Percentiles rank a stretch among this genome's conserved stretches.
Conservation (phyloP, 208 protist genomes). For the Leishmania mexicana region DNA sequence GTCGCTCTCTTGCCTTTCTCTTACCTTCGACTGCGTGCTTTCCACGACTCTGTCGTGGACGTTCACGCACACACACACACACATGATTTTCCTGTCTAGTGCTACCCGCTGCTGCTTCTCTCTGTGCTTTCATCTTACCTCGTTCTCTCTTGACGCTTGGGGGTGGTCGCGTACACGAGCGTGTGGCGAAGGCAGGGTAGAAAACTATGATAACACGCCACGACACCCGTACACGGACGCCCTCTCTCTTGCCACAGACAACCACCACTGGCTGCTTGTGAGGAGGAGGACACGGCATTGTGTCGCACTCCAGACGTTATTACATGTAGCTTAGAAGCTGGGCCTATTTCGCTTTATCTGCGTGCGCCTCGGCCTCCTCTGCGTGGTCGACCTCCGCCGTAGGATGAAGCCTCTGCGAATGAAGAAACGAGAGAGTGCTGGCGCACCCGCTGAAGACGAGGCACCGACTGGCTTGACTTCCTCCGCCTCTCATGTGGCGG, state of each 20-base stretch:
- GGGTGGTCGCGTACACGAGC: background rate
- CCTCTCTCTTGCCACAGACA: background rate
- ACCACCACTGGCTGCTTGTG: background rate
- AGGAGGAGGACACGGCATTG: background rate
- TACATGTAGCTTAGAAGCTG: background rate
- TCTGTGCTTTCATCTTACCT: background rate
- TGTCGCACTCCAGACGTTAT: background rate
- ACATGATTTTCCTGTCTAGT: background rate
- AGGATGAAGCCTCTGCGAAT: conserved; percentile 16
- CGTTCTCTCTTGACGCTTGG: background rate
- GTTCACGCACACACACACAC: background rate
- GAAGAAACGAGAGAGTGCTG: conserved; percentile 9
- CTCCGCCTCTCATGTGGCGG: background rate
- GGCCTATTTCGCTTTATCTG: background rate
- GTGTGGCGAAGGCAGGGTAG: background rate
- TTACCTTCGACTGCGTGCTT: background rate
- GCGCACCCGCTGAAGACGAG: background rate
- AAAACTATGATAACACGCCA: background rate
- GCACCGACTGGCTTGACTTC: background rate
- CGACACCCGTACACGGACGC: background rate
- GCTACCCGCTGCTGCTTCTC: background rate
- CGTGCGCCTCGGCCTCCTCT: background rate
- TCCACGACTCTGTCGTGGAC: background rate
- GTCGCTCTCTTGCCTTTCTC: background rate
- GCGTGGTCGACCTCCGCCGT: background rate